phyloP scores from a whole-genome alignment of 495 filamentous ascomycete species.

The Podospora fimiseda region DNA sequence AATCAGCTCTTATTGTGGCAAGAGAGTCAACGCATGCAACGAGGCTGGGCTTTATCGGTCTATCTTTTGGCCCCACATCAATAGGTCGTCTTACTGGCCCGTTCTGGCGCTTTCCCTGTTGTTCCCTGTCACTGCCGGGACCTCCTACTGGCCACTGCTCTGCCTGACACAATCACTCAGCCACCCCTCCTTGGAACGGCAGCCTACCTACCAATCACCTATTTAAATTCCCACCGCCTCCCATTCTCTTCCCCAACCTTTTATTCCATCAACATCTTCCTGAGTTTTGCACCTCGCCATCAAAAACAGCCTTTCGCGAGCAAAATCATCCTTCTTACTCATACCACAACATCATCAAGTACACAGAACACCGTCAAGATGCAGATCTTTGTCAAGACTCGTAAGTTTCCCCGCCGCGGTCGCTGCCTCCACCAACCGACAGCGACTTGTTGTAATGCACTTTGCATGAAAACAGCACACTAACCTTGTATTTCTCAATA shows the following conservation, averaged over 20 bases:
- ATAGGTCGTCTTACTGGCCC: conserved; percentile 23
- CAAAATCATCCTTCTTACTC: conserved; percentile 14
- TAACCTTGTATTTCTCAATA: conserved; percentile 28
- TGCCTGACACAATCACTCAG: conserved; percentile 26
- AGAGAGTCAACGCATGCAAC: neutral
- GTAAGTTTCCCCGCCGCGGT: conserved; percentile 52
- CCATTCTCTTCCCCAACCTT: conserved; percentile 7
- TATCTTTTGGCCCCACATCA: conserved; percentile 25
- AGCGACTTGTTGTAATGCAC: neutral
- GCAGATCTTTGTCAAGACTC: conserved; percentile 98
- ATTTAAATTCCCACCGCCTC: conserved; percentile 20
- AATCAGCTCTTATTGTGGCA: conserved; percentile 13
- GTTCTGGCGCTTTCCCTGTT: conserved; percentile 26
- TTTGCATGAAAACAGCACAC: conserved; percentile 11
- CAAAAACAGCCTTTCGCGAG: conserved; percentile 6
- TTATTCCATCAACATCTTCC: conserved; percentile 9
- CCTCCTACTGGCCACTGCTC: conserved; percentile 31
- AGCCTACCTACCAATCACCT: conserved; percentile 30
- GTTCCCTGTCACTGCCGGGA: conserved; percentile 21
- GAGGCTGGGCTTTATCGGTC: conserved; percentile 6
- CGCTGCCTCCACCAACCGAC: too few species aligned
- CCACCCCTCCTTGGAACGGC: conserved; percentile 24
- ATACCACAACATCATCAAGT: conserved; percentile 12
- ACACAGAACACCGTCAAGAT: conserved; percentile 42
- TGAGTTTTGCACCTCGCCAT: conserved; percentile 23